Conservation (phyloP, 495 filamentous ascomycete species). For the Oidiodendron maius region DNA sequence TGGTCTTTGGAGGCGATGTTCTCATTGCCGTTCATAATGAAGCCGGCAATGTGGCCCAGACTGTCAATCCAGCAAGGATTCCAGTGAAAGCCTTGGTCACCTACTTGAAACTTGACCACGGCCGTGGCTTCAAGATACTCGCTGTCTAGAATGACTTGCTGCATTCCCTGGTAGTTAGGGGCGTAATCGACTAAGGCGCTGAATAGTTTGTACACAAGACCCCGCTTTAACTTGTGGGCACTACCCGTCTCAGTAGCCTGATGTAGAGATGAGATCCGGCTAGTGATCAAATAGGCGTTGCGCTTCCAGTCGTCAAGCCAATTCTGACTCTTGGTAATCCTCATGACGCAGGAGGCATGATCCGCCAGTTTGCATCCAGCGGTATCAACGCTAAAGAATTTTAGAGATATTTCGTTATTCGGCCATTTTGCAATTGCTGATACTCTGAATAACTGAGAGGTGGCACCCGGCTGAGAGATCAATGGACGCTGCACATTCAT, state of each 20-base stretch:
- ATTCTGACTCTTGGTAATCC: conserved; percentile 32
- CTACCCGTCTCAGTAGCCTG: conserved; percentile 50
- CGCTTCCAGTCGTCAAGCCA: conserved; percentile 49
- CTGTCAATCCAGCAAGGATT: conserved; percentile 69
- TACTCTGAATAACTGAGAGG: neutral
- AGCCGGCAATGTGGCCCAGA: conserved; percentile 60
- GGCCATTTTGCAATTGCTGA: neutral
- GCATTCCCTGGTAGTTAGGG: conserved; percentile 59
- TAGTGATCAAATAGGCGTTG: conserved; percentile 43
- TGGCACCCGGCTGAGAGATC: conserved; percentile 47
- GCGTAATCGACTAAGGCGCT: conserved; percentile 59
- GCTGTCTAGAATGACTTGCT: conserved; percentile 65
- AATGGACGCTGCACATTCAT: conserved; percentile 63
- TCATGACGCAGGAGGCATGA: conserved; percentile 45
- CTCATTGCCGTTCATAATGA: conserved; percentile 77
- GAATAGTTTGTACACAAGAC: conserved; percentile 71
- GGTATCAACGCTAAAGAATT: neutral
- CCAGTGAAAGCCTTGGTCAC: conserved; percentile 53
- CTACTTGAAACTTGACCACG: conserved; percentile 51
- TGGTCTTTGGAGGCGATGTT: conserved; percentile 59
- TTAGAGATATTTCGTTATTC: neutral
- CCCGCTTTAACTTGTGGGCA: conserved; percentile 24
- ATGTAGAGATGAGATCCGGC: conserved; percentile 39
- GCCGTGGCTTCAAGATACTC: conserved; percentile 60
- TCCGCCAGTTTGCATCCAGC: conserved; percentile 24